Evolutionary conservation across 1,139 yeast species (phyloP).

Genomic region (Kurtzmaniella quercitrusa): DNA sequence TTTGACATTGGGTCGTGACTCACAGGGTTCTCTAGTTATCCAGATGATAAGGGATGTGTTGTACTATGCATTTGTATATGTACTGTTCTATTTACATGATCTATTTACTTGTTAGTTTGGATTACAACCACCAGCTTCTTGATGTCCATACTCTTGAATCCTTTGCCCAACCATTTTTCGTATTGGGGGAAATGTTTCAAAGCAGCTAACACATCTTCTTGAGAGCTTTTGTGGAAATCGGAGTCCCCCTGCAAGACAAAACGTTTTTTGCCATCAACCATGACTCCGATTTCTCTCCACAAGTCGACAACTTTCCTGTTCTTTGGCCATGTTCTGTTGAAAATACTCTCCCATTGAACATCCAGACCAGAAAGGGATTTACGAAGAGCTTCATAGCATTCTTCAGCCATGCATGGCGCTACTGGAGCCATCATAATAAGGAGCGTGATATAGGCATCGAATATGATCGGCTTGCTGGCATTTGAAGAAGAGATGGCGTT

Average conservation of each 20-base stretch:
- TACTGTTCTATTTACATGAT: neutral
- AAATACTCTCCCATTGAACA: slow-evolving; percentile 47
- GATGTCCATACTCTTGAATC: neutral
- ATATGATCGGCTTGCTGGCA: slow-evolving; percentile 24
- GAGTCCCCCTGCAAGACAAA: slow-evolving; percentile 39
- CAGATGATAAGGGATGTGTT: too few relatives aligned
- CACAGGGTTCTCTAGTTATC: too few relatives aligned
- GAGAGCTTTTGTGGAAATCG: slow-evolving; percentile 25
- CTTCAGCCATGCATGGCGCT: slow-evolving; percentile 79
- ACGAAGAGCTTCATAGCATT: slow-evolving; percentile 54
- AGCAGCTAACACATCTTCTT: slow-evolving; percentile 14
- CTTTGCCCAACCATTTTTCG: slow-evolving; percentile 20
- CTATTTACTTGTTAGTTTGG: neutral
- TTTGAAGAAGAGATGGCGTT: slow-evolving; percentile 34
- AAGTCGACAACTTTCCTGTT: slow-evolving; percentile 33
- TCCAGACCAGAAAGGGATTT: neutral
- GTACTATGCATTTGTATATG: too few relatives aligned
- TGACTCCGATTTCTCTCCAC: slow-evolving; percentile 42
- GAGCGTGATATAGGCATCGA: slow-evolving; percentile 48
- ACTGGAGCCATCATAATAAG: slow-evolving; percentile 65
- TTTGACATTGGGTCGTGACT: too few relatives aligned
- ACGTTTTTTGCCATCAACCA: slow-evolving; percentile 68
- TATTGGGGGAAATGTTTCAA: slow-evolving; percentile 19
- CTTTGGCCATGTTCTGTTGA: slow-evolving; percentile 52
- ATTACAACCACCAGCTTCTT: neutral